These are phyloP conservation scores for Rubia balearica DNA, from an alignment of 305 asterid species.

Conservation along the genomic window DNA sequence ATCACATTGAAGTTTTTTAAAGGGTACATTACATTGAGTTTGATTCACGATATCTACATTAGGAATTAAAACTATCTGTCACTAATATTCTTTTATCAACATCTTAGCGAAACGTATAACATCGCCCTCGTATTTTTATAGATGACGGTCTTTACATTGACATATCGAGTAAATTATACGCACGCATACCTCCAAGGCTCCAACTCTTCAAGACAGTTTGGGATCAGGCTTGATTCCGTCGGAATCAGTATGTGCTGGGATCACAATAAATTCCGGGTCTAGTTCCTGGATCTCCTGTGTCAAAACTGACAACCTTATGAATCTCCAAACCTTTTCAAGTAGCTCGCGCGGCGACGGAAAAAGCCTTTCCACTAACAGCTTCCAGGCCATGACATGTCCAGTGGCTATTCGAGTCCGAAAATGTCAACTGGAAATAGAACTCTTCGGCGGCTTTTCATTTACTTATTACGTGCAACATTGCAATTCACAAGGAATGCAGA, in stretches of 20 bases:
- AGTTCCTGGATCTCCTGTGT: constrained; percentile 28
- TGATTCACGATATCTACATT: too few species aligned
- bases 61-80: too few species aligned
- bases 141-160: too few species aligned
- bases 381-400: constrained; percentile 13
- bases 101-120: too few species aligned
- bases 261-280: constrained; percentile 19
- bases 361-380: neutral
- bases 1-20: too few species aligned
- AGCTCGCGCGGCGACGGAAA: constrained; percentile 14
- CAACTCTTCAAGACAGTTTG: neutral
- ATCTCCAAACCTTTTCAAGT: constrained; percentile 17
- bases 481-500: constrained; percentile 7
- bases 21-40: too few species aligned
- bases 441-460: neutral
- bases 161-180: too few species aligned
- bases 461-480: neutral
- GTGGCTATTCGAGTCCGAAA: neutral
- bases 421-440: neutral
- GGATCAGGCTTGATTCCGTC: neutral
- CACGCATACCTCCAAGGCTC: neutral
- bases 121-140: too few species aligned
- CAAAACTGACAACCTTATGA: constrained; percentile 18
- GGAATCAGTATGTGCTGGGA: neutral
- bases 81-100: too few species aligned